phyloP scores from a whole-genome alignment of 495 filamentous ascomycete species.

The Bacidia gigantensis region DNA sequence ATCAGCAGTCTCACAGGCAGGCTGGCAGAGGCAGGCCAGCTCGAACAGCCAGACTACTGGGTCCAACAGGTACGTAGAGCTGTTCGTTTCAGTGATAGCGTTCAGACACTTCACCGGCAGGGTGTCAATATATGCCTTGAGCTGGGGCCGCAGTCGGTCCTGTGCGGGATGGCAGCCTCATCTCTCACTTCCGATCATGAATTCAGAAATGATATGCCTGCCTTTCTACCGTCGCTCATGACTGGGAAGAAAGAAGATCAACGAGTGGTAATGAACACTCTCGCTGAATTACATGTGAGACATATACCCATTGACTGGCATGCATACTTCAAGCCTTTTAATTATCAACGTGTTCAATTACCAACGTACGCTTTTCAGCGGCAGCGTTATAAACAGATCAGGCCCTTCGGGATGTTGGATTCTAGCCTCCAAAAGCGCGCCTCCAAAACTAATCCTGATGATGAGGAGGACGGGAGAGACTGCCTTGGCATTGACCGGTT shows the following conservation, averaged over 20 bases:
- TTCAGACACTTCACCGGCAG: constrained; percentile 13
- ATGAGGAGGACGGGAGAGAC: no score
- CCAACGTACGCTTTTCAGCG: constrained; percentile 26
- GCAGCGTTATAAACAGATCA: no score
- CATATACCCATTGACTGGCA: constrained; percentile 19
- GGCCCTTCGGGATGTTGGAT: no score
- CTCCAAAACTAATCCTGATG: no score
- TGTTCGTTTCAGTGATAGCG: constrained; percentile 20
- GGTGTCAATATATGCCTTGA: constrained; percentile 22
- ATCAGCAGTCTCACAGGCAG: constrained; percentile 21
- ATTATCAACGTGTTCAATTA: constrained; percentile 17
- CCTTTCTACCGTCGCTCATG: neutral
- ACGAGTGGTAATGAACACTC: neutral
- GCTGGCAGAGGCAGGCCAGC: constrained; percentile 15
- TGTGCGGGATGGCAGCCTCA: neutral
- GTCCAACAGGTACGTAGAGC: constrained; percentile 18
- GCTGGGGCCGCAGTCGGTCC: constrained; percentile 6
- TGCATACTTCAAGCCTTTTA: constrained; percentile 20
- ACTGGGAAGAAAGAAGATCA: neutral
- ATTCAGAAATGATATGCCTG: neutral
- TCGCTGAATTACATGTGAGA: neutral
- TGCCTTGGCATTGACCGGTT: no score
- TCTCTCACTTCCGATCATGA: neutral
- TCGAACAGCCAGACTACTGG: constrained; percentile 22
- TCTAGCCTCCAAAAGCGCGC: no score